Evolutionary conservation across 2,329 filamentous ascomycete genomes (phyloP), one percentile per base, ranked within the genome.

Genomic region (Clonostachys byssicola): DNA sequence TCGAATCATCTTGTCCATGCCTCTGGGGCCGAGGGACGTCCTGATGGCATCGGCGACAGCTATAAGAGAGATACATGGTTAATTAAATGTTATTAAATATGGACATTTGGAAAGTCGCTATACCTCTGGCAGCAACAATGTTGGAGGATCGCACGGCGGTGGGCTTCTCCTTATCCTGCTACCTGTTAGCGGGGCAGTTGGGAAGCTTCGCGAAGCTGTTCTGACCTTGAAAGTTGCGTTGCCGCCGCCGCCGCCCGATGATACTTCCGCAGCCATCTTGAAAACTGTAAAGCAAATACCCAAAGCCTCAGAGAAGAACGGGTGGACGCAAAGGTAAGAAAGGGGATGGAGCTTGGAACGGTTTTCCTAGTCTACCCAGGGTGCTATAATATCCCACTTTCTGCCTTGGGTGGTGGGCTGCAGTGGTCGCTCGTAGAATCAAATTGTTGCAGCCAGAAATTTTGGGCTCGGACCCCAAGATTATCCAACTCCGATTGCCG

Each of bases 1-100:
- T 77, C 95, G 88, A 61, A 99, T 97, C 92, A 96, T 96, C 78
- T 96, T 96, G 76, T 96, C 92, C 92, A 96, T 96, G 65, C 94
- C 94, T 70, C 94, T 85, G 56, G 94, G 94, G 54, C 94, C 94
- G 57, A 99, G 80, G 52, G 94, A 97, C 30, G 92, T 97, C 77
- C 94, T 82, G 67, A 99, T 95, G 58, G 94, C 94, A 81, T 99
- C 94, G 67, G 94, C 88, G 64, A 99, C 92, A 65, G 94, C 94
- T 94, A 55, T 51, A 50, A 44, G 42, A 49, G 30, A 45, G 45
- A 54, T 39, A 56, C 23, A 30, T 30, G 6, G 52, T 40, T 44
- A 50, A 57, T 30, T 34, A 9, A 13, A 33, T 20, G 7, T 10
- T 36, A 20, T 8, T 34, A 51, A 42, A 53, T 48, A 10, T 10